A percentile compares a stretch with the other conserved stretches of the same genome.
phyloP scores from a whole-genome alignment of 2,329 filamentous ascomycete species.

The Fragosphaeria purpurea region DNA sequence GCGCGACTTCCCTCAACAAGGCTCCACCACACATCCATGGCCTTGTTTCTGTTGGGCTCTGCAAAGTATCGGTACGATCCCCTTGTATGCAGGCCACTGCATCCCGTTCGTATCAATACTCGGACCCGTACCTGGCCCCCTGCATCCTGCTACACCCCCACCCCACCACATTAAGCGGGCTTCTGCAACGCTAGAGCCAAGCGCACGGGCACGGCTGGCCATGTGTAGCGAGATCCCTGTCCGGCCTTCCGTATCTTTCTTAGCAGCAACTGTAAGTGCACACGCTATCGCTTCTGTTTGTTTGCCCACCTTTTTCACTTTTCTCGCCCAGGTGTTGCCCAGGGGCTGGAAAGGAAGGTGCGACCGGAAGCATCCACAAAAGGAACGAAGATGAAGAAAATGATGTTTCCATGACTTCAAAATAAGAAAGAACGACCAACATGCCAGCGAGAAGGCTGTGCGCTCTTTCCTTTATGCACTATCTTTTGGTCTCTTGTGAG shows the following conservation, averaged over 20 bases:
- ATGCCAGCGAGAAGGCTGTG: not conserved
- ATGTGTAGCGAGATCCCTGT: constrained; percentile 2
- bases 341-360: not conserved
- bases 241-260: not conserved
- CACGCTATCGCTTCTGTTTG: not conserved
- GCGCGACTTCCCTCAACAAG: too few species aligned
- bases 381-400: not conserved
- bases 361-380: not conserved
- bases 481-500: too few species aligned
- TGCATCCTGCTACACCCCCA: not conserved
- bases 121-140: not conserved
- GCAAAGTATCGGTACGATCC: too few species aligned
- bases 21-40: too few species aligned
- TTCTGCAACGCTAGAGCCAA: constrained; percentile 2
- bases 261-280: not conserved
- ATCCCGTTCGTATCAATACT: too few species aligned
- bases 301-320: not conserved
- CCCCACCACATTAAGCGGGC: not conserved
- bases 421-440: too few species aligned
- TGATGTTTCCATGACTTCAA: too few species aligned
- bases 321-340: not conserved
- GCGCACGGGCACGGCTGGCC: constrained; percentile 1
- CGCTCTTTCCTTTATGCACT: not conserved
- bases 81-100: too few species aligned
- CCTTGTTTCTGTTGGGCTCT: too few species aligned